Conservation (phyloP, 2,329 filamentous ascomycete genomes). For the Aaosphaeria arxii region DNA sequence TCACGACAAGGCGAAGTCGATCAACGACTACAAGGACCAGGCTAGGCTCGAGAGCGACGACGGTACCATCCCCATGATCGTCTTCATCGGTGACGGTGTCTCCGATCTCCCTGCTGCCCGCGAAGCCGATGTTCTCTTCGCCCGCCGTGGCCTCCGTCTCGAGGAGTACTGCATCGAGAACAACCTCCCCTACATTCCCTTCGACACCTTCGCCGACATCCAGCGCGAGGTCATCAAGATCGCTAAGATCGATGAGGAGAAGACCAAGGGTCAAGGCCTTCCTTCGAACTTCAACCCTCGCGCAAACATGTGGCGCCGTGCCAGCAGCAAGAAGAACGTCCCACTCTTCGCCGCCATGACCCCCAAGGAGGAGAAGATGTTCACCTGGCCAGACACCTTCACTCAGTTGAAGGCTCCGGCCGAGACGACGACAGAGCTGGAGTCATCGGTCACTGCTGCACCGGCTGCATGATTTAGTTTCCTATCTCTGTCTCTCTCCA, state of each 20-base stretch:
- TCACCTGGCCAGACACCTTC: constrained; percentile 61
- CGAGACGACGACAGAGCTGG: constrained; percentile 1
- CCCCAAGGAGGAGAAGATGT: constrained; percentile 60
- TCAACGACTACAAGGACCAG: constrained; percentile 57
- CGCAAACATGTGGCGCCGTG: constrained; percentile 65
- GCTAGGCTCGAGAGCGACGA: constrained; percentile 56
- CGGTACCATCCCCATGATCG: constrained; percentile 62
- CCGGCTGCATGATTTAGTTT: constrained; percentile 5
- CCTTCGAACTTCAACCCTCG: constrained; percentile 59
- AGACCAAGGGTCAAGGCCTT: constrained; percentile 59
- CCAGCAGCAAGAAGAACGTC: constrained; percentile 56
- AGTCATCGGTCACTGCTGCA: constrained; percentile 4
- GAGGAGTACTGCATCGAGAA: constrained; percentile 66
- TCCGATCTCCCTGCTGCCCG: constrained; percentile 65
- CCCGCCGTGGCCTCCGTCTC: constrained; percentile 60
- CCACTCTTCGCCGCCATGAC: constrained; percentile 51
- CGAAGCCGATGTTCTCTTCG: constrained; percentile 66
- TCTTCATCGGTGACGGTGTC: constrained; percentile 69
- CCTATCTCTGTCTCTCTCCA: too few relatives aligned
- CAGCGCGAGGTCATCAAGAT: constrained; percentile 59
- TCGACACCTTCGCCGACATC: constrained; percentile 66
- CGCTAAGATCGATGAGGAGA: constrained; percentile 57
- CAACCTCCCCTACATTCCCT: constrained; percentile 58
- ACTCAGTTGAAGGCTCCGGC: constrained; percentile 10
- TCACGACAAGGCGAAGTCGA: constrained; percentile 65